phyloP scores from a whole-genome alignment of 805 yeast species.

The Saccharomycopsis sp. region DNA sequence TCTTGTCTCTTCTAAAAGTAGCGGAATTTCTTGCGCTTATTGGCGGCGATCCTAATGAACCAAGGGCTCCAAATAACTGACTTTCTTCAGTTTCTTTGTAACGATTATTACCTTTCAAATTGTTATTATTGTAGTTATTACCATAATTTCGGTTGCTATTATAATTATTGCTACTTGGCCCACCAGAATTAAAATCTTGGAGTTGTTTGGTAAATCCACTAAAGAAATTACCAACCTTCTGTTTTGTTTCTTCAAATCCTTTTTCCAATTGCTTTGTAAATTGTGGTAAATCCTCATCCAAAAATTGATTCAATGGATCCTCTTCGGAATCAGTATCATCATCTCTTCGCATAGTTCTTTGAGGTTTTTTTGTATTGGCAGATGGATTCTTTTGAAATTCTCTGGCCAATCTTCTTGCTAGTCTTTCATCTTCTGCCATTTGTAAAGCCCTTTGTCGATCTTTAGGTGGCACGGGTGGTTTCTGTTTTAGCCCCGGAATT shows the following conservation, averaged over 20 bases:
- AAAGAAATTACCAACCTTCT: constrained; percentile 73
- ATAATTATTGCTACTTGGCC: constrained; percentile 21
- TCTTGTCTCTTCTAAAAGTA: constrained; percentile 15
- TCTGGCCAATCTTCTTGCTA: constrained; percentile 76
- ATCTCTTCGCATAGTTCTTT: neutral
- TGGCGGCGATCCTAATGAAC: constrained; percentile 22
- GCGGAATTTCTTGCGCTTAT: constrained; percentile 20
- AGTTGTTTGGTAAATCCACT: constrained; percentile 53
- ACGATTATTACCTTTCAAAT: neutral
- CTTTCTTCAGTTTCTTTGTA: constrained; percentile 1
- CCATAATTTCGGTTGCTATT: constrained; percentile 23
- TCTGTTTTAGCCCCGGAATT: constrained; percentile 24
- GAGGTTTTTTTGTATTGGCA: neutral
- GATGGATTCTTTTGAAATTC: constrained; percentile 34
- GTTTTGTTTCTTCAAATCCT: constrained; percentile 75
- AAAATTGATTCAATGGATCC: constrained; percentile 39
- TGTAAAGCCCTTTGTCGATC: constrained; percentile 32
- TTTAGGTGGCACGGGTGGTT: constrained; percentile 27
- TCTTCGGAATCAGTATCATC: constrained; percentile 9
- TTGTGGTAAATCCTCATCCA: constrained; percentile 48
- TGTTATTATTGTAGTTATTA: constrained; percentile 9
- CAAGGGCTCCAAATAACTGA: constrained; percentile 22
- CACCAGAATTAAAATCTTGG: constrained; percentile 34
- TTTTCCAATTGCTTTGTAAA: constrained; percentile 61
- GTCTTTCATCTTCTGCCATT: constrained; percentile 64